Evolutionary conservation across 139 green algal genomes (phyloP), one percentile per base, ranked within the genome.

Genomic region (Nannochloris sp.): DNA sequence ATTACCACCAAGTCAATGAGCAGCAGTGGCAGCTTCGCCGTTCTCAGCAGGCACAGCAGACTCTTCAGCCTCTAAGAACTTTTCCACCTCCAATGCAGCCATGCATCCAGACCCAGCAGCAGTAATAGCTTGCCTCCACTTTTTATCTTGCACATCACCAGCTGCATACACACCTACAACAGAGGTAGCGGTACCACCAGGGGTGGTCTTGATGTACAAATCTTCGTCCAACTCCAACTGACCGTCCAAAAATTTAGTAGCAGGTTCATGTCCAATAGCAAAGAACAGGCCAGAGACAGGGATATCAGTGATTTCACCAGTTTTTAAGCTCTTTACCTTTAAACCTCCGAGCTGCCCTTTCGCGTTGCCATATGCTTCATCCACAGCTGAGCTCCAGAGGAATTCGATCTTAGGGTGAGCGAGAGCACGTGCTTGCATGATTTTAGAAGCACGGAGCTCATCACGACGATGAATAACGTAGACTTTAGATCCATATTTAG

Each of bases 31-130:
- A n/a, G n/a, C n/a, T n/a, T n/a, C n/a, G n/a, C n/a, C n/a, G n/a
- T n/a, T n/a, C n/a, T n/a, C n/a, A n/a, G 42, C 42, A 19, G 42
- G 27, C 34, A 67, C 62, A 14, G 32, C 34, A 32, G 63, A 35
- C n/a, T 69, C 46, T 27, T 83, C 70, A 27, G 70, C 34, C 10
- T 77, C 61, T 51, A 99, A 86, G 76, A 91, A 99, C 12, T 89
- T 84, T 85, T 99, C 93, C n/a, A 77, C 83, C 8, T 78, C 75
- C 14, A 99, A 80, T 6, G 94, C 94, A 1, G 94, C 92, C 83
- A 90, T 89, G 85, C 94, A 99, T 48, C 94, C 94, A 15, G 77
- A 87, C 39, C 92, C 94, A 7, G 93, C 93, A 24, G 94, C 94
- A 1, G 94, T 99, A 73, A 99, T 84, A 34, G 94, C 94, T 71